Evolutionary conservation across 352 stramenopile genomes (phyloP).

Genomic region (Salisapilia sapeloensis): DNA sequence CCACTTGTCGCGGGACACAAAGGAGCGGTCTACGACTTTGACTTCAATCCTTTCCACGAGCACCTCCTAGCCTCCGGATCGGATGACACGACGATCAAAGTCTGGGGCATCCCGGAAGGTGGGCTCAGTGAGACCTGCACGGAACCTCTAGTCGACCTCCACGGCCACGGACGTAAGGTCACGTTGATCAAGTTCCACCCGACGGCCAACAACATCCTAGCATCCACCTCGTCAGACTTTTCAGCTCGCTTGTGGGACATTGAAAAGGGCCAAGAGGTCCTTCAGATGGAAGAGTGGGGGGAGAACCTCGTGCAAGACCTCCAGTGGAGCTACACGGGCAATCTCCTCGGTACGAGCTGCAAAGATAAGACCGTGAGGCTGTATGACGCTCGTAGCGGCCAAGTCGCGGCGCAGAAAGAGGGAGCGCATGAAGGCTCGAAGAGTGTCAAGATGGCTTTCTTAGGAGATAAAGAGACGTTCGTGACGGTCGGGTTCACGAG

Average conservation of each 20-base stretch:
- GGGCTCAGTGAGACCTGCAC: slow-evolving; percentile 88
- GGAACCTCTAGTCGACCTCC: slow-evolving; percentile 92
- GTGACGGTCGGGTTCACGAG: slow-evolving; percentile 95
- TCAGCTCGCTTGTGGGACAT: slow-evolving; percentile 99
- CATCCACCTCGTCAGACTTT: slow-evolving; percentile 89
- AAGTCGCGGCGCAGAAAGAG: slow-evolving; percentile 56
- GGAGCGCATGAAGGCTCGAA: slow-evolving; percentile 95
- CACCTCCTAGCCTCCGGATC: slow-evolving; percentile 91
- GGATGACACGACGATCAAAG: slow-evolving; percentile 96
- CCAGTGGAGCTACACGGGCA: slow-evolving; percentile 95
- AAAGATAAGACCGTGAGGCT: slow-evolving; percentile 98
- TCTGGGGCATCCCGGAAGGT: slow-evolving; percentile 93
- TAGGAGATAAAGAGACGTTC: slow-evolving; percentile 92
- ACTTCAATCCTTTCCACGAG: slow-evolving; percentile 98
- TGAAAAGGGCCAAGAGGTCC: slow-evolving; percentile 87
- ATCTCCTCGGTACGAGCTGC: slow-evolving; percentile 87
- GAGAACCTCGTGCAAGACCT: slow-evolving; percentile 95
- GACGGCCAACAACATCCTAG: slow-evolving; percentile 94
- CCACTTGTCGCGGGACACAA: slow-evolving; percentile 93
- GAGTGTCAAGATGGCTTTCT: slow-evolving; percentile 93
- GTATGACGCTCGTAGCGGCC: slow-evolving; percentile 88
- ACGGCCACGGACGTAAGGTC: slow-evolving; percentile 92
- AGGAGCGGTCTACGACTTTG: slow-evolving; percentile 95
- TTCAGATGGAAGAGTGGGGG: slow-evolving; percentile 68
- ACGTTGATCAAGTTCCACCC: slow-evolving; percentile 97